Evolutionary conservation across 2,329 filamentous ascomycete genomes (phyloP).

Genomic region (Hypoxylon sp.): DNA sequence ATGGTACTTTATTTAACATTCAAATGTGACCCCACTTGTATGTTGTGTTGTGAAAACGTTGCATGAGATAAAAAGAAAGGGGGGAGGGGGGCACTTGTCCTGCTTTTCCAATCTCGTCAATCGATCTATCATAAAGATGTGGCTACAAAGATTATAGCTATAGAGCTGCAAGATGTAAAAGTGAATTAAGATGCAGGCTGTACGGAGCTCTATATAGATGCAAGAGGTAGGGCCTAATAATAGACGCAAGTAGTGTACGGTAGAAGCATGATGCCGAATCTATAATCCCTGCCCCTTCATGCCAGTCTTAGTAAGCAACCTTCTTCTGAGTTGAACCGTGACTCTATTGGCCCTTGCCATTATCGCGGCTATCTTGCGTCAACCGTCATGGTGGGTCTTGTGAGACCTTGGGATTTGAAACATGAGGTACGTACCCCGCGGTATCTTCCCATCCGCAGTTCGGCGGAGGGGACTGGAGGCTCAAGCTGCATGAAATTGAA

Average conservation of each 20-base stretch:
- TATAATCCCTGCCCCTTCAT: slow-evolving; percentile 23
- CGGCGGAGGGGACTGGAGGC: slow-evolving; percentile 42
- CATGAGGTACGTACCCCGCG: slow-evolving; percentile 44
- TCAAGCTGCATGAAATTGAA: slow-evolving; percentile 48
- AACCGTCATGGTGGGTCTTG: slow-evolving; percentile 39
- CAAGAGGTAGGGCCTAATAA: slow-evolving; percentile 22
- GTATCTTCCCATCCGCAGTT: slow-evolving; percentile 38
- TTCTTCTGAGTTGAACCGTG: background rate
- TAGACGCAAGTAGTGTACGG: slow-evolving; percentile 4
- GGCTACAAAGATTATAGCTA: background rate
- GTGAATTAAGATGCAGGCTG: background rate
- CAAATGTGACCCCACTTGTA: slow-evolving; percentile 8
- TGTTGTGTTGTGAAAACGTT: slow-evolving; percentile 3
- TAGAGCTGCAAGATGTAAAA: background rate
- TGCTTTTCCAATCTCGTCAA: background rate
- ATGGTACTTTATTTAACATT: slow-evolving; percentile 9
- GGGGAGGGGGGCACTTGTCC: background rate
- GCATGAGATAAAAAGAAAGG: slow-evolving; percentile 15
- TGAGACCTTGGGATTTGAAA: slow-evolving; percentile 38
- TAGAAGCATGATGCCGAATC: background rate
- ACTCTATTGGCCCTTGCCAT: slow-evolving; percentile 38
- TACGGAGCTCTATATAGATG: background rate
- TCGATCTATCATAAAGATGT: background rate
- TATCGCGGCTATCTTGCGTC: slow-evolving; percentile 51
- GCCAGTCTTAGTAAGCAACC: slow-evolving; percentile 33